Percentiles rank a stretch among this genome's conserved stretches.
Evolutionary conservation across 2,329 filamentous ascomycete genomes (phyloP).

Genomic region (Ceratocystis ficicola): DNA sequence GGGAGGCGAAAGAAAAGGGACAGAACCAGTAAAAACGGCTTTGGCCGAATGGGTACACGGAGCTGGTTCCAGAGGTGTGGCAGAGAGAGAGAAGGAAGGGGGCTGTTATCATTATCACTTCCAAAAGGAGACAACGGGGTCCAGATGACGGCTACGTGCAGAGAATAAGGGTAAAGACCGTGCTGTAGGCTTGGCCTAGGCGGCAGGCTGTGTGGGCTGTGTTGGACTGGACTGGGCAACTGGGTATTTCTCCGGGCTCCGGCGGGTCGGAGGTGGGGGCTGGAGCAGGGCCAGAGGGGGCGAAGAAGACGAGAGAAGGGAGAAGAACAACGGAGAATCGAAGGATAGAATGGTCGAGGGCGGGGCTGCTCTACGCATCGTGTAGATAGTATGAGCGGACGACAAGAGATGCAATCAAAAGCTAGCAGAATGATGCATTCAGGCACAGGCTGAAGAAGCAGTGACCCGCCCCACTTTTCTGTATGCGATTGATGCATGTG

Average conservation of each 20-base stretch:
- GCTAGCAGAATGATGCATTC: not conserved
- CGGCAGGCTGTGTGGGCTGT: too few relatives aligned
- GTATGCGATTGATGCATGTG: too few relatives aligned
- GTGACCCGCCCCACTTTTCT: too few relatives aligned
- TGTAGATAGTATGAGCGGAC: not conserved
- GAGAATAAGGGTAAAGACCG: not conserved
- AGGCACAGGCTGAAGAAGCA: too few relatives aligned
- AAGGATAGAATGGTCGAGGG: too few relatives aligned
- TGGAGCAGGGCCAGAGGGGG: not conserved
- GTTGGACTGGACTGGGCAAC: too few relatives aligned
- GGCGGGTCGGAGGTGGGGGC: not conserved
- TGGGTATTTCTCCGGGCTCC: not conserved
- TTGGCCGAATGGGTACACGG: not conserved
- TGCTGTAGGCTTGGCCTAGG: too few relatives aligned
- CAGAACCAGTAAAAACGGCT: not conserved
- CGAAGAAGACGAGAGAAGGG: not conserved
- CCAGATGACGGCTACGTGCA: not conserved
- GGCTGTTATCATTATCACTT: not conserved
- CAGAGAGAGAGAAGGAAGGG: not conserved
- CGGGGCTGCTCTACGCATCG: not conserved
- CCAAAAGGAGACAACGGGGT: not conserved
- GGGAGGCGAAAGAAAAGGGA: not conserved
- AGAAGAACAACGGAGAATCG: not conserved
- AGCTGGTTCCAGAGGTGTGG: not conserved
- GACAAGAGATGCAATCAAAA: not conserved